Base-by-base conservation (phyloP, 768 basidiomycete genomes). In the Cyclocybe aegerita region DNA sequence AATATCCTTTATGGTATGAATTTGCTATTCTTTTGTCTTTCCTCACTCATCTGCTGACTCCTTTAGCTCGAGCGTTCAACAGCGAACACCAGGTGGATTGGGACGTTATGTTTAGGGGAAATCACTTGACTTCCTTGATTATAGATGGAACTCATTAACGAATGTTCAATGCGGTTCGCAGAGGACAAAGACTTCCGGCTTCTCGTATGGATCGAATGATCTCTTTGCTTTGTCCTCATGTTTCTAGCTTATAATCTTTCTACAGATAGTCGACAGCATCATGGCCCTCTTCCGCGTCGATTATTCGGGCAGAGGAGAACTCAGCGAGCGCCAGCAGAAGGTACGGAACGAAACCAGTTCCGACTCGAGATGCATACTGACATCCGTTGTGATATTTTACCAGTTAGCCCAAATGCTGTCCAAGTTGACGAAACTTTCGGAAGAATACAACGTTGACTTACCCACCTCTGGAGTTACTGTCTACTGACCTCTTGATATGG, bases 221-320 rank as follows among this genome's bases (percentile, higher is more conserved):
- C n/a, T 32, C 10, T 51, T 38, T 33, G 16, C 17, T 35, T 17
- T 41, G 44, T 16, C 9, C n/a, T 41, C 33, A 8, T 10, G 23
- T 23, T 23, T 38, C 33, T 43, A 44, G 64, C 37, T 68, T 34
- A 30, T 16, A 8, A 50, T 33, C 32, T 37, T 39, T 49, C 4
- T 23, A 23, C 61, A 96, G 88, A 93, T 98, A 51, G 81, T 98
- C 33, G 96, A 98, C 65, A 94, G 91, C 59, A 95, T 98, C 53
- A 96, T 98, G 92, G 96, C 95, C 29, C 78, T 96, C 5, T 98
- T 98, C 67, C 83, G 93, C 14, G 90, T 93, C 39, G 95, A 98
- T 68, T 98, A 76, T 65, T 91, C 90, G 3, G 95, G 95, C 15
- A 76, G 95, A 73, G 96, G 95, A 30, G 96, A 97, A 65, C 70